A percentile compares a stretch with the other conserved stretches of the same genome.
Evolutionary conservation across 2,329 filamentous ascomycete genomes (phyloP).

Genomic region (Grosmannia serpens): DNA sequence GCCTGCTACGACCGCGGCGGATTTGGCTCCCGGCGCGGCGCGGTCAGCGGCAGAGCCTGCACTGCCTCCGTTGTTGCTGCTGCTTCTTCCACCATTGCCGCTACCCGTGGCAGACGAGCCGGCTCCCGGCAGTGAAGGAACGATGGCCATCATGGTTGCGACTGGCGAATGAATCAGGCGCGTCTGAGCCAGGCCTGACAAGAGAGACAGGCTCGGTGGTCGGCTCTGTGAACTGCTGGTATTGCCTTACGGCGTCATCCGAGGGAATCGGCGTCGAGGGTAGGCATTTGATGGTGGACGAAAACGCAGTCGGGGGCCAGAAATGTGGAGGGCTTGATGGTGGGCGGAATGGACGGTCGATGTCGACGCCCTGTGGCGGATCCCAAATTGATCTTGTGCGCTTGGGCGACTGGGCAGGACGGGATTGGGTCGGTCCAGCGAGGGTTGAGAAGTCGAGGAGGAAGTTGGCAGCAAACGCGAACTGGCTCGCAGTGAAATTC

Average conservation of each 20-base stretch:
- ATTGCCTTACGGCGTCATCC: slow-evolving; percentile 12
- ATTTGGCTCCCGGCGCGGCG: neutral
- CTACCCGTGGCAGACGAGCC: neutral
- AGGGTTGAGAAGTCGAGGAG: neutral
- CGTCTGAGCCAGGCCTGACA: neutral
- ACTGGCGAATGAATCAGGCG: neutral
- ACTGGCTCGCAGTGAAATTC: neutral
- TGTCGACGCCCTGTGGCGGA: neutral
- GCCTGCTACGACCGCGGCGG: neutral
- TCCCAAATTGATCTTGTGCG: neutral
- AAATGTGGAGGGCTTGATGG: neutral
- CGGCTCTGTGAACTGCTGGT: neutral
- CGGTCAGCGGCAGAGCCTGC: neutral
- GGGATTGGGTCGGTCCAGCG: neutral
- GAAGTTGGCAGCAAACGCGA: neutral
- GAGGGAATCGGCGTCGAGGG: slow-evolving; percentile 1
- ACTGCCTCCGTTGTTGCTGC: neutral
- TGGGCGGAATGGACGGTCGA: neutral
- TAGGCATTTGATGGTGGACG: slow-evolving; percentile 8
- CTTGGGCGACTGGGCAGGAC: neutral
- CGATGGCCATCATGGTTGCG: slow-evolving; percentile 10
- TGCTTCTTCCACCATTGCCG: neutral
- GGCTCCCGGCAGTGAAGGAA: slow-evolving; percentile 5
- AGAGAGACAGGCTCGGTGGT: neutral
- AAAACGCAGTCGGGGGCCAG: neutral